Evolutionary conservation across 768 basidiomycete species (phyloP).

Genomic region (Kwoniella sp.): DNA sequence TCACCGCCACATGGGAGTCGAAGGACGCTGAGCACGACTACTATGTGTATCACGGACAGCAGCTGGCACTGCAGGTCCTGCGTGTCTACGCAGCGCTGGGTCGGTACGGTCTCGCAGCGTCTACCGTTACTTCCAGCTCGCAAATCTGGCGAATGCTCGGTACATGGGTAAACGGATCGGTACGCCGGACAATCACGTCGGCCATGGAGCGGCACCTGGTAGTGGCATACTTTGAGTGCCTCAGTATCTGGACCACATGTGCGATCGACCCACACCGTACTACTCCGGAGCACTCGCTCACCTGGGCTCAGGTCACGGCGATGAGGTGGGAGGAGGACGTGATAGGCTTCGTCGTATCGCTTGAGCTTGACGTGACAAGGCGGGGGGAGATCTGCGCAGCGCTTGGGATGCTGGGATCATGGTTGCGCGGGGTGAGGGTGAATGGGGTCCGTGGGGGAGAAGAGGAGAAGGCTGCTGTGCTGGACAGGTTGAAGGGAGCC

Average conservation of each 20-base stretch:
- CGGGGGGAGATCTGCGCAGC: conserved; percentile 39
- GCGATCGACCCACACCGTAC: conserved; percentile 88
- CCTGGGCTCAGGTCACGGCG: conserved; percentile 80
- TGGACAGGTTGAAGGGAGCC: conserved; percentile 9
- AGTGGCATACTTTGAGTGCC: conserved; percentile 58
- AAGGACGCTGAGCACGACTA: conserved; percentile 1
- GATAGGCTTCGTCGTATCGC: neutral
- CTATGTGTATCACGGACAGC: conserved; percentile 48
- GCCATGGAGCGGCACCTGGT: conserved; percentile 8
- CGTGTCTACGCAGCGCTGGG: conserved; percentile 64
- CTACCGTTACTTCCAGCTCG: conserved; percentile 62
- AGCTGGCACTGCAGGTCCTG: conserved; percentile 58
- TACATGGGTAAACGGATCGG: conserved; percentile 3
- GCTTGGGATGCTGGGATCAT: conserved; percentile 61
- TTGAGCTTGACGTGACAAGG: too few species aligned
- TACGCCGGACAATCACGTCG: neutral
- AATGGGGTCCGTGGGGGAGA: conserved; percentile 68
- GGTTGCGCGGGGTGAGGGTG: conserved; percentile 70
- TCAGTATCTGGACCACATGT: conserved; percentile 72
- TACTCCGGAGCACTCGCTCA: conserved; percentile 75
- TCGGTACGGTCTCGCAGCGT: conserved; percentile 71
- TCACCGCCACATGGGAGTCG: conserved; percentile 55
- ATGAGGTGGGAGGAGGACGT: conserved; percentile 68
- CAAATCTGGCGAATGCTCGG: conserved; percentile 59
- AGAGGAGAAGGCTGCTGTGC: conserved; percentile 54